Base-by-base conservation (phyloP, 805 yeast genomes). In the Blastobotrys robertii region DNA sequence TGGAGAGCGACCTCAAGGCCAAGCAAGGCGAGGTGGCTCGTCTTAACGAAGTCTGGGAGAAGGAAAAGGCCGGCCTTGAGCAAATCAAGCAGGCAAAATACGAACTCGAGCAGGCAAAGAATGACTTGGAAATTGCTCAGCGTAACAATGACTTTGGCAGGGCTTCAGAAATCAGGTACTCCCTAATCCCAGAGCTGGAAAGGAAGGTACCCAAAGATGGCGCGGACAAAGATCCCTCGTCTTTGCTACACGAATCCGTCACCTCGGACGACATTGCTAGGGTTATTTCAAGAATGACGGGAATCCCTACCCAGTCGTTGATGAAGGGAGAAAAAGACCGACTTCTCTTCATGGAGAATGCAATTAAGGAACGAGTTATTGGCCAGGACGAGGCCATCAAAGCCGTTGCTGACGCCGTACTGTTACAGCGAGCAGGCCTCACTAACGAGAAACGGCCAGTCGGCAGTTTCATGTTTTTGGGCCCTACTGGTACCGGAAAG, bases 401-500 rank as follows among this genome's bases (percentile, higher is more conserved):
- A 45, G 83, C 95, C 0, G 81, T 90, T 39, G 73, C 96, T 0
- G 95, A 88, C 62, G 96, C 97, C 1, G 97, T 90, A 11, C 80
- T 97, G 62, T 69, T 90, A 46, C 98, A 92, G 60, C 76, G 98
- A 57, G 98, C 98, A 0, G 98, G 98, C 1, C 74, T 90, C 46
- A 90, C 97, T 8, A 83, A 84, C 60, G 95, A 87, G 50, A 84
- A 84, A 63, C 75, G 97, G 48, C 98, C 98, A 5, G 88, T 90
- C 54, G 97, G 97, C 1, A 83, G 95, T 43, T 92, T 92, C 63
- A 81, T 90, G 82, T 92, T 92, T 64, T 69, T 92, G 51, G 98
- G 98, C 15, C 97, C 98, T 42, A 92, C 98, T 0, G 98, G 98
- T 66, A 90, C 97, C 0, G 98, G 98, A 66, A 90, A 90, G 64